Percentiles rank a stretch among this genome's conserved stretches.
Evolutionary conservation across 2,329 filamentous ascomycete species (phyloP).

Genomic region (Penicillium sp.): DNA sequence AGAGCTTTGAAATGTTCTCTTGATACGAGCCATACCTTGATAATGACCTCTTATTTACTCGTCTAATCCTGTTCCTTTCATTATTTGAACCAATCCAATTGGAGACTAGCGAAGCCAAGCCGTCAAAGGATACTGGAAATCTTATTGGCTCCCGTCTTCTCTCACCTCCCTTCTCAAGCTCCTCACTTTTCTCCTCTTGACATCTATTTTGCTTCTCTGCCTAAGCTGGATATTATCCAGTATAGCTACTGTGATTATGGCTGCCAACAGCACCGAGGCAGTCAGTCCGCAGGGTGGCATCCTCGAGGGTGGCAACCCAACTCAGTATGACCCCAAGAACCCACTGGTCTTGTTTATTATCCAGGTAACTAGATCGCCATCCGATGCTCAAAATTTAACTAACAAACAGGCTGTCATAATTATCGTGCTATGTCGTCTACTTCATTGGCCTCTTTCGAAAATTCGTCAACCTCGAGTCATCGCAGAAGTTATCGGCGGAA

Average conservation of each 20-base stretch:
- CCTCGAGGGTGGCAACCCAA: slow-evolving; percentile 67
- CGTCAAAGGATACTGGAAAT: neutral
- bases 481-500: slow-evolving; percentile 80
- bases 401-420: slow-evolving; percentile 60
- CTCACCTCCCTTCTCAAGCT: neutral
- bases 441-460: slow-evolving; percentile 74
- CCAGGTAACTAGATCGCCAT: slow-evolving; percentile 52
- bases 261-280: slow-evolving; percentile 6
- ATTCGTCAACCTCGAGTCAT: slow-evolving; percentile 80
- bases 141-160: neutral
- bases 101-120: neutral
- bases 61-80: no score
- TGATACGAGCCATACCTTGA: no score
- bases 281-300: slow-evolving; percentile 63
- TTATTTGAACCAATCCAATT: neutral
- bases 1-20: no score
- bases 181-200: neutral
- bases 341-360: slow-evolving; percentile 76
- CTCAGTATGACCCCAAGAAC: slow-evolving; percentile 66
- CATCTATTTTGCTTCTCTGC: neutral
- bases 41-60: no score
- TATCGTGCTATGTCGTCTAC: slow-evolving; percentile 68
- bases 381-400: neutral
- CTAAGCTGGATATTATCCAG: neutral
- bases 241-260: slow-evolving; percentile 23